Conservation (phyloP, 2,329 filamentous ascomycete genomes). For the Fonsecaea nubica region DNA sequence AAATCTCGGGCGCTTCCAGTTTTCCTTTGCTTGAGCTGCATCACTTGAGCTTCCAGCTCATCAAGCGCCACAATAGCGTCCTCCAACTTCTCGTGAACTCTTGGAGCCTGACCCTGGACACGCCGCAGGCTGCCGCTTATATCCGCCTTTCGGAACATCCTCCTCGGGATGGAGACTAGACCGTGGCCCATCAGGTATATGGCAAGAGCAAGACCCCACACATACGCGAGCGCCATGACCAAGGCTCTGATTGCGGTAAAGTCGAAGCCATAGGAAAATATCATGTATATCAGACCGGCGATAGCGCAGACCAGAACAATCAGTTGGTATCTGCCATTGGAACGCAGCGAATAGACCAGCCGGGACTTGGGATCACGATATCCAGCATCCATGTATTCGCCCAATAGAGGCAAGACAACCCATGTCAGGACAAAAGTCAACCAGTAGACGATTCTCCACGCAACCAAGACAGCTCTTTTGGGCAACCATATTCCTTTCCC, state of each 20-base stretch:
- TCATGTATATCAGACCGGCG: slow-evolving; percentile 80
- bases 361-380: slow-evolving; percentile 85
- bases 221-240: slow-evolving; percentile 92
- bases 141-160: slow-evolving; percentile 78
- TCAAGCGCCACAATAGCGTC: slow-evolving; percentile 82
- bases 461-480: slow-evolving; percentile 76
- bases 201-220: slow-evolving; percentile 87
- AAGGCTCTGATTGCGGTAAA: slow-evolving; percentile 77
- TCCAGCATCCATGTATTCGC: slow-evolving; percentile 92
- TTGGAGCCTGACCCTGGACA: slow-evolving; percentile 79
- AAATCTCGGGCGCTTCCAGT: slow-evolving; percentile 76
- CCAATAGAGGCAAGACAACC: slow-evolving; percentile 92
- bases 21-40: slow-evolving; percentile 80
- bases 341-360: slow-evolving; percentile 80
- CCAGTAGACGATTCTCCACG: slow-evolving; percentile 97
- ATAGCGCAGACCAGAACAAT: slow-evolving; percentile 75
- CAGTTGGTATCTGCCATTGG: slow-evolving; percentile 87
- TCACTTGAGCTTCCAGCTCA: slow-evolving; percentile 79
- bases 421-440: slow-evolving; percentile 93
- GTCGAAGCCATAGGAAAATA: slow-evolving; percentile 76
- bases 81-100: slow-evolving; percentile 83
- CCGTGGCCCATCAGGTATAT: slow-evolving; percentile 99
- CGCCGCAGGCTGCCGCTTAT: slow-evolving; percentile 75
- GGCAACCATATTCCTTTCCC: slow-evolving; percentile 84
- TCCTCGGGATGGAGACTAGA: slow-evolving; percentile 85